Evolutionary conservation across 1,284 basidiomycete genomes (phyloP).

Genomic region (Chalciporus sp.): DNA sequence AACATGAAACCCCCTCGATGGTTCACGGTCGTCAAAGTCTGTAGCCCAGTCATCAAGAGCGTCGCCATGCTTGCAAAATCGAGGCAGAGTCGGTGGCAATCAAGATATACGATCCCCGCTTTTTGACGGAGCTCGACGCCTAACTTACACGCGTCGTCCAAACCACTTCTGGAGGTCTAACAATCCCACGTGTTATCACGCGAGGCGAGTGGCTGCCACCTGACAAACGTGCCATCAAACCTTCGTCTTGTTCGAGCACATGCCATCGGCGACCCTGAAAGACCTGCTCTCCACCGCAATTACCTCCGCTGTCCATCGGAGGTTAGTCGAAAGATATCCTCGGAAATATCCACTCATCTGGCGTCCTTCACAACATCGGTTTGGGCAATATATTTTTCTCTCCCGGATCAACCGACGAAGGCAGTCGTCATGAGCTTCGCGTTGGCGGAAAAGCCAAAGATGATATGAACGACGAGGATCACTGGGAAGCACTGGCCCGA

Average conservation of each 20-base stretch:
- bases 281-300: not conserved
- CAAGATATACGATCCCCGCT: conserved; percentile 12
- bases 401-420: too few species aligned
- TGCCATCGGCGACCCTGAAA: too few species aligned
- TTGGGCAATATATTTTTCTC: too few species aligned
- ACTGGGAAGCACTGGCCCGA: too few species aligned
- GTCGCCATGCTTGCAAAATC: conserved; percentile 6
- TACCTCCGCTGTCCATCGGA: not conserved
- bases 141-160: too few species aligned
- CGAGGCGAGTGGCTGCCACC: not conserved
- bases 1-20: too few species aligned
- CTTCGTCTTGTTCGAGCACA: too few species aligned
- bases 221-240: too few species aligned
- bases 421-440: too few species aligned
- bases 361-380: conserved; percentile 6
- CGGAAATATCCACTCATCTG: not conserved
- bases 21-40: conserved; percentile 4
- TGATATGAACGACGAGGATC: too few species aligned
- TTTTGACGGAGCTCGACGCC: not conserved
- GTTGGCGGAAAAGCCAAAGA: too few species aligned
- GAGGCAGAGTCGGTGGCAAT: not conserved
- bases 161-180: conserved; percentile 1
- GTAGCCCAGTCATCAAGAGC: conserved; percentile 1
- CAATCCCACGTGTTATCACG: not conserved
- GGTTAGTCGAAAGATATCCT: conserved; percentile 1